Base-by-base conservation (phyloP, 345 rosid species). In the Orychophragmus violaceus region DNA sequence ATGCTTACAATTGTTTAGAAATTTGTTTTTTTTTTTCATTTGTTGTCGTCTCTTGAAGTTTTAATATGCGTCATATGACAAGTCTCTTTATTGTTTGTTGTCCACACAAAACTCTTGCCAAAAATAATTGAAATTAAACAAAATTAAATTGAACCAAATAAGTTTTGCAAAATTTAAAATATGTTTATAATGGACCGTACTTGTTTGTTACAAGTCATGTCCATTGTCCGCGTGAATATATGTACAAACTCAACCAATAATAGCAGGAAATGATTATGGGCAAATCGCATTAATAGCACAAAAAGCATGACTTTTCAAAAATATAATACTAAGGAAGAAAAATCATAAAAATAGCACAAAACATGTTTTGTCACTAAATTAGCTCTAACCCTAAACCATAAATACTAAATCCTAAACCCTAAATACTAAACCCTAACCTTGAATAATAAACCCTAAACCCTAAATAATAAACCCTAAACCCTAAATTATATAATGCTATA, bases 31-130 rank as follows among this genome's bases (percentile, higher is more conserved):
- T 16, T 21, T 1, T 12, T 12, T 39, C n/a, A n/a, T n/a, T n/a
- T 30, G 8, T 51, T 2, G 19, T 49, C 30, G 35, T 33, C 16
- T 64, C 28, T 3, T 41, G 56, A 17, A 32, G 5, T 13, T 44
- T 62, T 50, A 37, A 64, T 56, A 46, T 58, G 65, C 32, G 49
- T 35, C 49, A 24, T 48, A 64, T 48, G 76, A 44, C 63, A 24
- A 56, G 69, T 71, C 75, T 19, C 33, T 71, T 24, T 57, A 48
- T 46, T 18, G 70, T 49, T 64, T 56, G 45, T 10, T 29, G 69
- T 39, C 70, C 76, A 72, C 64, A 64, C 29, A 48, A 71, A 70
- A 54, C 17, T 56, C 32, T 71, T 62, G 50, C 24, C 24, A 42
- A 30, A 49, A 12, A 49, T 11, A 49, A 46, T 5, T 12, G 12